Evolutionary conservation across 2,329 filamentous ascomycete species (phyloP).

Genomic region (Aspergillus caelatus): DNA sequence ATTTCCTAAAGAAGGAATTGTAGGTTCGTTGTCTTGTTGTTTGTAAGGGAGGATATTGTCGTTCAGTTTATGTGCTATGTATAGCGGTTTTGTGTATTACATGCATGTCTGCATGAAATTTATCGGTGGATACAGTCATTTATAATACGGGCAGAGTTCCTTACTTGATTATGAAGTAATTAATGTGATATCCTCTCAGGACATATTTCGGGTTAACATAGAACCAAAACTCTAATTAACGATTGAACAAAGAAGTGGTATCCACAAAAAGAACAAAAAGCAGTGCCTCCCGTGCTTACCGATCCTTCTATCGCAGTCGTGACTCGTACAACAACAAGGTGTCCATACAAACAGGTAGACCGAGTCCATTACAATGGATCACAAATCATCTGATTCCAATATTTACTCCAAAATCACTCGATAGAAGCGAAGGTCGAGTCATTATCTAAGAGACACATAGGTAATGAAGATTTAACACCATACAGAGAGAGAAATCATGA

Average conservation of each 20-base stretch:
- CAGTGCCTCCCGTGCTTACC: not conserved
- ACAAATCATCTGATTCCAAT: not conserved
- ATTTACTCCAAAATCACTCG: not conserved
- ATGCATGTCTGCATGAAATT: not conserved
- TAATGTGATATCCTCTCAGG: not conserved
- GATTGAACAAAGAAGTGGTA: not conserved
- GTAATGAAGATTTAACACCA: not conserved
- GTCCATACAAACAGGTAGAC: not conserved
- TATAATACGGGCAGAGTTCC: not conserved
- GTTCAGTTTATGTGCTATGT: not conserved
- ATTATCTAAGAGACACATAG: too few species aligned
- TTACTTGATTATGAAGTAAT: not conserved
- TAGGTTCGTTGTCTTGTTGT: conserved; percentile 29
- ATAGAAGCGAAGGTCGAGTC: not conserved
- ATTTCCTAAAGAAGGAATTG: conserved; percentile 68
- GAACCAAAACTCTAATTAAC: not conserved
- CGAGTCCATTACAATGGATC: not conserved
- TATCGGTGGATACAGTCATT: not conserved
- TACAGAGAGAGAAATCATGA: conserved; percentile 6
- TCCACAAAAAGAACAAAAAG: not conserved
- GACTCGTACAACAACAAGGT: not conserved
- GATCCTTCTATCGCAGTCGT: not conserved
- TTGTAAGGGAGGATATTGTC: not conserved
- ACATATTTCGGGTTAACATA: not conserved
- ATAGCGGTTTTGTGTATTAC: not conserved